Base-by-base conservation (phyloP, 2,329 filamentous ascomycete species). In the Acrodontium crateriforme region DNA sequence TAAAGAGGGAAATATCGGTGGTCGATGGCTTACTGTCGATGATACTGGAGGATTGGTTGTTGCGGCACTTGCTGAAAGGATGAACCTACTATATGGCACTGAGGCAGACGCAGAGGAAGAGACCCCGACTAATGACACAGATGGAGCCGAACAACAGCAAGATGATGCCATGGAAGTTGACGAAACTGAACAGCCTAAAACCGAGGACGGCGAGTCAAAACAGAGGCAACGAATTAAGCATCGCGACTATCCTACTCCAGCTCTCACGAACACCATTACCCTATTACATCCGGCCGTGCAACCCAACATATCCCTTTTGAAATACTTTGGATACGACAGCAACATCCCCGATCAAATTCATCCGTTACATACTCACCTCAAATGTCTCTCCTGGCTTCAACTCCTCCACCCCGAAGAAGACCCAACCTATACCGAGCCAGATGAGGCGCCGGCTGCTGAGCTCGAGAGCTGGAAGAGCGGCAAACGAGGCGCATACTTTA, bases 381-480 rank as follows among this genome's bases (percentile, higher is more conserved):
- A 87, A 45, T 72, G 78, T 4, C 63, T 95, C 16, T 87, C 82
- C 16, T 98, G 87, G 85, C 69, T 98, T 2, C 87, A 95, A 55
- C 71, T 98, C 4, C 60, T 94, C 10, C 67, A 78, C 14, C 89
- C 89, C 0, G 59, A 70, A 18, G 61, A 72, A 16, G 89, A 95
- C 52, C 66, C 69, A 1, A 71, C 78, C 3, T 93, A 92, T 55
- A 66, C 69, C 15, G 68, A 76, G 29, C 78, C 83, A 0, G 62
- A 71, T 1, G 49, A 58, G 0, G 61, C 76, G 1, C 45, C 72
- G 0, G 61, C 73, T 1, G 69, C 74, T 10, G 65, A 69, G 14
- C 60, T 95, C 2, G 60, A 69, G 0, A 58, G 65, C 2, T 74
- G 78, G 69, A 95, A 94, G 58, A 70, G 76, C 9, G 83, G 77